Conservation (phyloP, 2,329 filamentous ascomycete genomes). For the Aspergillus uvarum region DNA sequence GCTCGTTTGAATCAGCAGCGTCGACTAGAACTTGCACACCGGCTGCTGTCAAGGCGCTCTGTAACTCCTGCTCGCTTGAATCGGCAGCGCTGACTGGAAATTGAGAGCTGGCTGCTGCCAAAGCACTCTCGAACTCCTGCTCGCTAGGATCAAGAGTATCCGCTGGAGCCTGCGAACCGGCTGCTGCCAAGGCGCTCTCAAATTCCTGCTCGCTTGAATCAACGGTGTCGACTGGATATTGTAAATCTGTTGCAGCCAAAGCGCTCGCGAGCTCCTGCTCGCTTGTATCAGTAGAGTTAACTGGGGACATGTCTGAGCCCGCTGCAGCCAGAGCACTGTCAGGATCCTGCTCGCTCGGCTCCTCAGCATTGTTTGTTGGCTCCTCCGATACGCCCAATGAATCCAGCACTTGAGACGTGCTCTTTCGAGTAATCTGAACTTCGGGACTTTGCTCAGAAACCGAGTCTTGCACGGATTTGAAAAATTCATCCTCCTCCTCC, state of each 20-base stretch:
- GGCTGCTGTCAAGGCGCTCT: constrained; percentile 49
- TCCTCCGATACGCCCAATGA: constrained; percentile 44
- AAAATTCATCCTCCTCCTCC: constrained; percentile 40
- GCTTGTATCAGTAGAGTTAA: constrained; percentile 29
- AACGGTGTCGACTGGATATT: constrained; percentile 27
- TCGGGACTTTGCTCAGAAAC: constrained; percentile 15
- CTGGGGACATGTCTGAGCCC: constrained; percentile 24
- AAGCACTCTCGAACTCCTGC: constrained; percentile 24
- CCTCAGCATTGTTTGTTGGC: constrained; percentile 28
- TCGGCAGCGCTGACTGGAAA: constrained; percentile 24
- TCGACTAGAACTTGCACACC: constrained; percentile 36
- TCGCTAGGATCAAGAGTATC: constrained; percentile 32
- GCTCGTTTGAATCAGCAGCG: constrained; percentile 31
- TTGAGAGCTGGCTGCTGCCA: background rate
- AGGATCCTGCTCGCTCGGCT: constrained; percentile 31
- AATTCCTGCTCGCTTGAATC: constrained; percentile 32
- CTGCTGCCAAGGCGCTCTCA: constrained; percentile 14
- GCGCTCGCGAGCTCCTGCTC: constrained; percentile 28
- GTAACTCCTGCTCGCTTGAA: constrained; percentile 29
- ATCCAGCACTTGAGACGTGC: constrained; percentile 65
- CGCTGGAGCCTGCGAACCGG: background rate
- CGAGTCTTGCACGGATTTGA: constrained; percentile 28
- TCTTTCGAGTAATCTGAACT: constrained; percentile 61
- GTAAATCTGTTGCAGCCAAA: constrained; percentile 2
- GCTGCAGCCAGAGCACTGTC: constrained; percentile 26